These are phyloP conservation scores for Globisporangium apiculatum DNA, from an alignment of 352 stramenopile genomes.

Conservation along the genomic window DNA sequence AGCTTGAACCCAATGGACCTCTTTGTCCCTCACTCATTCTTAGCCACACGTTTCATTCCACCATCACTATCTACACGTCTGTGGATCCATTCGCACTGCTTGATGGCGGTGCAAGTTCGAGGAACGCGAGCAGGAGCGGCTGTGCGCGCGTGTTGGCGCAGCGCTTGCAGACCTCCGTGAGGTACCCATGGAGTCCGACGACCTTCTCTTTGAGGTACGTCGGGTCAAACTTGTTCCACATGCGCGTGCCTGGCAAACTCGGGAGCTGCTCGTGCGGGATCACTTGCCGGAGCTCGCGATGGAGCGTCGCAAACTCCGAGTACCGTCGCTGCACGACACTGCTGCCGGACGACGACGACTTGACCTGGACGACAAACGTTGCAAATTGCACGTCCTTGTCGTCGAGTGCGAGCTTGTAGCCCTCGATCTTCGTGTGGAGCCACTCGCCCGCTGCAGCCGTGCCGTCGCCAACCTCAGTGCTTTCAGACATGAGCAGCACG, in stretches of 20 bases:
- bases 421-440: conserved; percentile 77
- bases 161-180: conserved; percentile 65
- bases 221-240: conserved; percentile 84
- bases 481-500: conserved; percentile 62
- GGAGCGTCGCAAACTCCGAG: conserved; percentile 70
- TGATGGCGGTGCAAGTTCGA: conserved; percentile 30
- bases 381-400: conserved; percentile 70
- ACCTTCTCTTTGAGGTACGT: conserved; percentile 78
- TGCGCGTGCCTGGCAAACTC: conserved; percentile 52
- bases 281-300: conserved; percentile 68
- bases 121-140: conserved; percentile 54
- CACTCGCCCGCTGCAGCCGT: conserved; percentile 31
- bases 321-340: conserved; percentile 74
- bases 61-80: conserved; percentile 7
- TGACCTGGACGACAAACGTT: conserved; percentile 76
- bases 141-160: conserved; percentile 67
- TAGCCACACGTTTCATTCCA: neutral
- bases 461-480: conserved; percentile 9
- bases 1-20: neutral
- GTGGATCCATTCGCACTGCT: conserved; percentile 1
- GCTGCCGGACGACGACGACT: conserved; percentile 46
- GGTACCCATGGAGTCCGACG: conserved; percentile 59
- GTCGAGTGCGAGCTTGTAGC: conserved; percentile 55
- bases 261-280: conserved; percentile 77
- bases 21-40: neutral